Evolutionary conservation across 495 filamentous ascomycete genomes (phyloP).

Genomic region (Penicillium waksmanii): DNA sequence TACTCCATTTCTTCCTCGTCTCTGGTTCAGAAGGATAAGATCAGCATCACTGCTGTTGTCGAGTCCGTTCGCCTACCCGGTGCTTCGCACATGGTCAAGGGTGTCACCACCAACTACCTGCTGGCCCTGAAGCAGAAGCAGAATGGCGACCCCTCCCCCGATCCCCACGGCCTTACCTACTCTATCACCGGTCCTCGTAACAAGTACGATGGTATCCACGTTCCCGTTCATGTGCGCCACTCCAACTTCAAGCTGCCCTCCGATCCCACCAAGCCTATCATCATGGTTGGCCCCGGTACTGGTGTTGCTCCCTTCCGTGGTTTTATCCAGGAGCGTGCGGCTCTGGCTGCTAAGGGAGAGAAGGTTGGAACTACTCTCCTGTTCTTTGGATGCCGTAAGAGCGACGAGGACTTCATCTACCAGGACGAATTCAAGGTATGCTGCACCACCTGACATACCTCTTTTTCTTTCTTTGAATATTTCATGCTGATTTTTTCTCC

Average conservation of each 20-base stretch:
- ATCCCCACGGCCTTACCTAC: slow-evolving; percentile 87
- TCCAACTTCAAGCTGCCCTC: slow-evolving; percentile 99
- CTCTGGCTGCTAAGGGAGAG: slow-evolving; percentile 76
- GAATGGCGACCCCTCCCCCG: slow-evolving; percentile 83
- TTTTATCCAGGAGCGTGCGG: slow-evolving; percentile 92
- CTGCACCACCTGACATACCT: slow-evolving; percentile 5
- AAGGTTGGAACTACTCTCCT: slow-evolving; percentile 87
- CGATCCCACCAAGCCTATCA: slow-evolving; percentile 89
- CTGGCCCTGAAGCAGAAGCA: slow-evolving; percentile 97
- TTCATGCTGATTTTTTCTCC: background rate
- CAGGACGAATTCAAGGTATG: slow-evolving; percentile 90
- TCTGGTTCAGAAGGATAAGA: slow-evolving; percentile 87
- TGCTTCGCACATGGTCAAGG: slow-evolving; percentile 80
- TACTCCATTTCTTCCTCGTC: slow-evolving; percentile 99
- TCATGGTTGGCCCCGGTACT: slow-evolving; percentile 95
- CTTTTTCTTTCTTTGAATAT: background rate
- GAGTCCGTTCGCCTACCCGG: slow-evolving; percentile 80
- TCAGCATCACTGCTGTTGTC: slow-evolving; percentile 94
- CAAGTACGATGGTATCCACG: slow-evolving; percentile 95
- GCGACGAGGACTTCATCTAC: slow-evolving; percentile 89
- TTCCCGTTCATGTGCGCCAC: slow-evolving; percentile 94
- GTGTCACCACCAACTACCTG: slow-evolving; percentile 97
- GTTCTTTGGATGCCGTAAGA: slow-evolving; percentile 92
- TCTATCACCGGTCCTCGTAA: slow-evolving; percentile 89
- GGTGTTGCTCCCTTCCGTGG: slow-evolving; percentile 96